These are phyloP conservation scores for Coleophoma eucalyptorum DNA, from an alignment of 2,329 filamentous ascomycete genomes.

Conservation along the genomic window DNA sequence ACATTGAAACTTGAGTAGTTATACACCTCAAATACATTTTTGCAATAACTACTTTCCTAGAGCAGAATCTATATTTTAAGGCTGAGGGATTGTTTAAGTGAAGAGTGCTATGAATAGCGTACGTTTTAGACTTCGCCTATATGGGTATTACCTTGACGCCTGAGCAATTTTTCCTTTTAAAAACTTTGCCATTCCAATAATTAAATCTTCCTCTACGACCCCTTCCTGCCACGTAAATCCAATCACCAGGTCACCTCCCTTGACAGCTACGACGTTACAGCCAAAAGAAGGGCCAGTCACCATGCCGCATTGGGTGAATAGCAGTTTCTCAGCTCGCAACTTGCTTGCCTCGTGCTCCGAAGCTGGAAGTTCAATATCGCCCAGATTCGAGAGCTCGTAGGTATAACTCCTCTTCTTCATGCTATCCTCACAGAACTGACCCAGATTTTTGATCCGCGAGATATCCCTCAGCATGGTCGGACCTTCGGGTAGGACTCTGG, in stretches of 20 bases:
- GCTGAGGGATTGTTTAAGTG: no score
- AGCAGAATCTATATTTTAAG: no score
- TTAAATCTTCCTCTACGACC: slow-evolving; percentile 9
- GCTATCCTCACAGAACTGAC: neutral
- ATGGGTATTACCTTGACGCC: no score
- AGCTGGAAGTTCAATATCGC: slow-evolving; percentile 8
- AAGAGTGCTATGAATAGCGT: no score
- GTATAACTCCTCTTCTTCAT: slow-evolving; percentile 7
- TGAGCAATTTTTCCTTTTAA: no score
- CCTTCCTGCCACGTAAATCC: slow-evolving; percentile 17
- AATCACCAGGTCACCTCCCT: slow-evolving; percentile 12
- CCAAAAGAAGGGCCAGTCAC: slow-evolving; percentile 12
- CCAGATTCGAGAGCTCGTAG: slow-evolving; percentile 22
- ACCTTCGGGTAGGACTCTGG: neutral
- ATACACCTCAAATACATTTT: no score
- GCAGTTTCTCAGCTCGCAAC: slow-evolving; percentile 10
- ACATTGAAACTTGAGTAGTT: no score
- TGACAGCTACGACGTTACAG: slow-evolving; percentile 9
- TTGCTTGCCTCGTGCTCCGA: neutral
- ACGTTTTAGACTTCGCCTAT: no score
- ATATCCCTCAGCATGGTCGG: neutral
- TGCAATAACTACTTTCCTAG: no score
- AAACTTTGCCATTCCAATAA: slow-evolving; percentile 1
- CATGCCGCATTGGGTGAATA: slow-evolving; percentile 18
- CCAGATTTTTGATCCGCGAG: slow-evolving; percentile 2